Percentiles rank a stretch among this genome's conserved stretches.
Evolutionary conservation across 331 rosid genomes (phyloP).

Genomic region (Quercus tomentella): DNA sequence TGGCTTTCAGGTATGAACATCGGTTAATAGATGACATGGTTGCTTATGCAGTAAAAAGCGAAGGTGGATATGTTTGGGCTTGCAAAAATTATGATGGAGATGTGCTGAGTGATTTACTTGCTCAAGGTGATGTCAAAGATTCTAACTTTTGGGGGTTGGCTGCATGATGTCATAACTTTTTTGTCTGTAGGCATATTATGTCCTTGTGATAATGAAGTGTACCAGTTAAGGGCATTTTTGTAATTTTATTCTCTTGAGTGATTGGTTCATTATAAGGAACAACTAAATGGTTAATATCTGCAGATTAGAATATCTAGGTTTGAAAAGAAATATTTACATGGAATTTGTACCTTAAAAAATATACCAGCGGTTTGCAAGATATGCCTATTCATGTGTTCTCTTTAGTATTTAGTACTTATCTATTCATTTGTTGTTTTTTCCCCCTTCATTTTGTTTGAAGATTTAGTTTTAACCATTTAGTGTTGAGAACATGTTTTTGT

Average conservation of each 20-base stretch:
- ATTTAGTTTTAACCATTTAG: not conserved
- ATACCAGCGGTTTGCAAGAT: not conserved
- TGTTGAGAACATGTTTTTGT: not conserved
- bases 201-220: not conserved
- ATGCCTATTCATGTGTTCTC: not conserved
- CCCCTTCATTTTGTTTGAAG: not conserved
- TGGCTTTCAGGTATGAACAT: conserved; percentile 84
- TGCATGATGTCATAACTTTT: not conserved
- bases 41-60: conserved; percentile 91
- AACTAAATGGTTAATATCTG: not conserved
- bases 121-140: conserved; percentile 63
- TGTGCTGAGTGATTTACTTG: conserved; percentile 96
- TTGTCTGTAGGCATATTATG: not conserved
- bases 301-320: not conserved
- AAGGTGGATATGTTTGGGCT: conserved; percentile 99
- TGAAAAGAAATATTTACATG: not conserved
- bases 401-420: not conserved
- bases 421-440: not conserved
- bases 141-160: not conserved
- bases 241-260: not conserved
- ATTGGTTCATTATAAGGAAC: not conserved
- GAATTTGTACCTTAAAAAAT: not conserved
- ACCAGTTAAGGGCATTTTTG: not conserved
- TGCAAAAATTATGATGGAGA: conserved; percentile 99
- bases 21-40: conserved; percentile 99